These are phyloP conservation scores for Martensiomyces pterosporus DNA, from an alignment of 192 early-diverging fungal species.

Conservation along the genomic window DNA sequence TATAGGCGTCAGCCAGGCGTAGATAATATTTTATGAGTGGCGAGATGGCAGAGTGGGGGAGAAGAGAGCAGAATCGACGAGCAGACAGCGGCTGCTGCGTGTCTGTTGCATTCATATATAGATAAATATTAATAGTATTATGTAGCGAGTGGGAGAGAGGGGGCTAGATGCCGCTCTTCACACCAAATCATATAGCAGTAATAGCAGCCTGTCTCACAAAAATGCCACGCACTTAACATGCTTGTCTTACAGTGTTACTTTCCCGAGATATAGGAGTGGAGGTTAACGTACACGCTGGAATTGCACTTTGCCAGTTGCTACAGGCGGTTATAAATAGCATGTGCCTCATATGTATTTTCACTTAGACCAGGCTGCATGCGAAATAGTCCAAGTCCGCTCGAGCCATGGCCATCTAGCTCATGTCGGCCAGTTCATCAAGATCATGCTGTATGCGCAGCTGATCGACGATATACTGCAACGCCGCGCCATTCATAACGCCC, in stretches of 20 bases:
- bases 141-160: too few relatives aligned
- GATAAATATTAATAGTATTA: not conserved
- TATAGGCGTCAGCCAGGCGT: too few relatives aligned
- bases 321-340: too few relatives aligned
- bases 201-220: too few relatives aligned
- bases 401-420: not conserved
- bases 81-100: not conserved
- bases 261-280: too few relatives aligned
- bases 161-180: too few relatives aligned
- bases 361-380: not conserved
- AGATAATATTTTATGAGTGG: not conserved
- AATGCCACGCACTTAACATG: not conserved
- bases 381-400: not conserved
- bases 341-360: too few relatives aligned
- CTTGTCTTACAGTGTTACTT: not conserved
- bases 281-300: too few relatives aligned
- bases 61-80: not conserved
- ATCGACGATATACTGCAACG: conserved; percentile 44
- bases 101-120: not conserved
- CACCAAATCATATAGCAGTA: too few relatives aligned
- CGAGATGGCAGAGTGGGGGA: not conserved
- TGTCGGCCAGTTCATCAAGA: conserved; percentile 42
- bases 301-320: too few relatives aligned
- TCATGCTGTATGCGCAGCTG: conserved; percentile 51
- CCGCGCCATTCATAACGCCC: conserved; percentile 55